These are phyloP conservation scores for Erysimum cheiri DNA, from an alignment of 441 rosid species.

Conservation along the genomic window DNA sequence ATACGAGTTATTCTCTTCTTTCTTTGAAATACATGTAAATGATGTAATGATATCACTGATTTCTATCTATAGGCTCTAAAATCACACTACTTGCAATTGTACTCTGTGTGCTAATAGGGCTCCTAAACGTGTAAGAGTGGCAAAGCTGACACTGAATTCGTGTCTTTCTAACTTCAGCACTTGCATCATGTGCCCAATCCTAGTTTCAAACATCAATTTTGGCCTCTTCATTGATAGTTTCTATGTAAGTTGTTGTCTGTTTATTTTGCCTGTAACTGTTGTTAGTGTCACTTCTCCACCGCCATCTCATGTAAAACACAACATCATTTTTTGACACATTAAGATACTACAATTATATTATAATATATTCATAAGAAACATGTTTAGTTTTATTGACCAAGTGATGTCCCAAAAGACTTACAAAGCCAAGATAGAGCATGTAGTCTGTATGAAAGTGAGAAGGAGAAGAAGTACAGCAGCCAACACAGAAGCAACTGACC, in stretches of 20 bases:
- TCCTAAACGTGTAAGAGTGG: not conserved
- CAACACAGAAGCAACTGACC: constrained; percentile 31
- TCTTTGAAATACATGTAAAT: too few relatives aligned
- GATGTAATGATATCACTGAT: too few relatives aligned
- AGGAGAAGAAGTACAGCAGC: constrained; percentile 36
- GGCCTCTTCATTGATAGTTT: constrained; percentile 5
- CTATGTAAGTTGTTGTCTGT: not conserved
- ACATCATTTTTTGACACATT: not conserved
- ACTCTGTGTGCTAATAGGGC: not conserved
- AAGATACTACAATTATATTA: constrained; percentile 2
- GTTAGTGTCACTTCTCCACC: not conserved
- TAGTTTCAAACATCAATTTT: constrained; percentile 33
- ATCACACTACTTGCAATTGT: not conserved
- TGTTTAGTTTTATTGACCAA: not conserved
- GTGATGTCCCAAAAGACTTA: constrained; percentile 18
- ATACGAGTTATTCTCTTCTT: not conserved
- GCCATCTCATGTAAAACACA: constrained; percentile 11
- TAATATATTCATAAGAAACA: constrained; percentile 18
- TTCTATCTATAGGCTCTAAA: not conserved
- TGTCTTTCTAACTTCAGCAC: constrained; percentile 18
- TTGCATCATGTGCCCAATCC: constrained; percentile 28
- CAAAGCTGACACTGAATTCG: constrained; percentile 7
- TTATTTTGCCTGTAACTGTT: not conserved
- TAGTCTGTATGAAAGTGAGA: constrained; percentile 36
- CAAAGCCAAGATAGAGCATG: constrained; percentile 37